These are phyloP conservation scores for Boletus rubescentipes DNA, from an alignment of 768 basidiomycete genomes.

Conservation along the genomic window DNA sequence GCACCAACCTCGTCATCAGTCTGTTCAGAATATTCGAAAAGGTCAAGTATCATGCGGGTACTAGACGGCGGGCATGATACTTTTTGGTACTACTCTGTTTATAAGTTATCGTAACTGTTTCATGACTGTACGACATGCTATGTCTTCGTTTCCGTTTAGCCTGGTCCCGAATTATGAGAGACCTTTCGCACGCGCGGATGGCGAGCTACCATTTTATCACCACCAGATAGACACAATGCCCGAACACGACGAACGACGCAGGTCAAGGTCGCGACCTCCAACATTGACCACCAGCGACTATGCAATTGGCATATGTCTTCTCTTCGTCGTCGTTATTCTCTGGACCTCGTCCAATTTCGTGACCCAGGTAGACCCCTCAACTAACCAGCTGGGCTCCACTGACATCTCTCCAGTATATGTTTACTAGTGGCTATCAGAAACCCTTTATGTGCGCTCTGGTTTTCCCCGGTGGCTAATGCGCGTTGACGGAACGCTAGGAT, in stretches of 20 bases:
- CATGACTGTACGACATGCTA: background rate
- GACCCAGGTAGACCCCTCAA: constrained; percentile 56
- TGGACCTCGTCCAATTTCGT: constrained; percentile 92
- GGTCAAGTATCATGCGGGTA: constrained; percentile 68
- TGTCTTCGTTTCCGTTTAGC: background rate
- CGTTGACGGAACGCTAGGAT: constrained; percentile 45
- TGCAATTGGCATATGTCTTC: constrained; percentile 61
- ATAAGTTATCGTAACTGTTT: constrained; percentile 1
- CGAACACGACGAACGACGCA: constrained; percentile 12
- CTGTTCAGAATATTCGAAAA: constrained; percentile 88
- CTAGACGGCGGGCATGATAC: constrained; percentile 22
- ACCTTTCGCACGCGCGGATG: constrained; percentile 13
- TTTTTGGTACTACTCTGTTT: background rate
- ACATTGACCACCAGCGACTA: constrained; percentile 36
- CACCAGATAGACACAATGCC: constrained; percentile 19
- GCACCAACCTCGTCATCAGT: constrained; percentile 81
- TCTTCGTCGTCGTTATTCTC: constrained; percentile 74
- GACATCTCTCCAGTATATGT: constrained; percentile 41
- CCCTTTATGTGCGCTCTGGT: constrained; percentile 70
- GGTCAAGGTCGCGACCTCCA: constrained; percentile 9
- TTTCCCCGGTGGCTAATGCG: background rate
- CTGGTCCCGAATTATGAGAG: background rate
- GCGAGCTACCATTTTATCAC: background rate
- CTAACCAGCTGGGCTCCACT: background rate
- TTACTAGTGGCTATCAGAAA: constrained; percentile 76